phyloP scores from a whole-genome alignment of 768 basidiomycete species.

The Lactarius deliciosus region DNA sequence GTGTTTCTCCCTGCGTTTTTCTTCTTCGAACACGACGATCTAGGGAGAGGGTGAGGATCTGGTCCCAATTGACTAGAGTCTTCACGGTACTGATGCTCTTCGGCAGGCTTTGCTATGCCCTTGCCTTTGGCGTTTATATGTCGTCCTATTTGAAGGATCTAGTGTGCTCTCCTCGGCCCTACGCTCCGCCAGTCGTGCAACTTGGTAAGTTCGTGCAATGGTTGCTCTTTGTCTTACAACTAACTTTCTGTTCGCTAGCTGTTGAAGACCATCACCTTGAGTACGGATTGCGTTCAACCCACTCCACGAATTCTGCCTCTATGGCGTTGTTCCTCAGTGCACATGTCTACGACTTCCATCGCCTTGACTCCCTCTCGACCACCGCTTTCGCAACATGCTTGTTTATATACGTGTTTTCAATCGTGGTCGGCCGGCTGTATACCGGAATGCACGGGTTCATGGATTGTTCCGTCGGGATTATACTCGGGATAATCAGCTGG shows the following conservation, averaged over 20 bases:
- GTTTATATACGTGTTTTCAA: constrained; percentile 60
- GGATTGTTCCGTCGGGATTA: constrained; percentile 62
- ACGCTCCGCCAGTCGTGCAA: constrained; percentile 84
- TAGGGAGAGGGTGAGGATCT: constrained; percentile 63
- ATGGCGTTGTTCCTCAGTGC: constrained; percentile 80
- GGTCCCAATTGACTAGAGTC: background rate
- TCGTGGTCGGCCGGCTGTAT: constrained; percentile 81
- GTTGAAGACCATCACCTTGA: constrained; percentile 82
- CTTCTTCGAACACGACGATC: constrained; percentile 78
- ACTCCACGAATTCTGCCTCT: constrained; percentile 51
- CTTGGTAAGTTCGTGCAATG: constrained; percentile 55
- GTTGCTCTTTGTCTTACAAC: background rate
- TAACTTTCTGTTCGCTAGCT: constrained; percentile 42
- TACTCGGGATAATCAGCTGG: constrained; percentile 53
- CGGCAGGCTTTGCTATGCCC: constrained; percentile 51
- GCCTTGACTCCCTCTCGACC: constrained; percentile 43
- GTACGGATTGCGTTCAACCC: constrained; percentile 61
- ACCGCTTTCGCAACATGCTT: constrained; percentile 48
- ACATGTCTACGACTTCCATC: constrained; percentile 53
- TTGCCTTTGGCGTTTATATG: constrained; percentile 81
- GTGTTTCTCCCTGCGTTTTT: constrained; percentile 79
- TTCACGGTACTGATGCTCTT: constrained; percentile 21
- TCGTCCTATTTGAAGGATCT: constrained; percentile 88
- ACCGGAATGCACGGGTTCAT: constrained; percentile 88
- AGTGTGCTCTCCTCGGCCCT: constrained; percentile 87